Conservation (phyloP, 2,329 filamentous ascomycete genomes). For the Ophiostoma sp. region DNA sequence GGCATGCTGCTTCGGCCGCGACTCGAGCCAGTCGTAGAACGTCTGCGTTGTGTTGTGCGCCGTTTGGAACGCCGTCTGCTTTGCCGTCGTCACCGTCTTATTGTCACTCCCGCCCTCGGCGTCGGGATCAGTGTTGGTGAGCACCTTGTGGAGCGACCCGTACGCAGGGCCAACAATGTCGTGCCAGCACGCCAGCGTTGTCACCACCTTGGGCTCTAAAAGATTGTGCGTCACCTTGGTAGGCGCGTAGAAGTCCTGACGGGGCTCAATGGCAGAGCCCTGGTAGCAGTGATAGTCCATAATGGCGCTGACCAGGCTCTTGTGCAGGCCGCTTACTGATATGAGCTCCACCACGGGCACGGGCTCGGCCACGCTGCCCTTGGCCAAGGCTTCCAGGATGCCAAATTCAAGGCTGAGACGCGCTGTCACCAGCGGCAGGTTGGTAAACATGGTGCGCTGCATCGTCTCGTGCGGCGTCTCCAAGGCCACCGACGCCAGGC, state of each 20-base stretch:
- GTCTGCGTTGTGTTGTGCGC: neutral
- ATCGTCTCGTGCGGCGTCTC: neutral
- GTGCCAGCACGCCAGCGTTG: neutral
- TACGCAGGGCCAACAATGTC: neutral
- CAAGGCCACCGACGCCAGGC: neutral
- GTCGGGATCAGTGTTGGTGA: neutral
- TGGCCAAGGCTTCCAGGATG: neutral
- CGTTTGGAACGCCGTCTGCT: neutral
- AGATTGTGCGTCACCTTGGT: neutral
- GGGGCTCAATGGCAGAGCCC: neutral
- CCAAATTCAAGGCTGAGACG: neutral
- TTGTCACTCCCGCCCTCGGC: neutral
- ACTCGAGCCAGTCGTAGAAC: neutral
- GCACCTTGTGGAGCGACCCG: neutral
- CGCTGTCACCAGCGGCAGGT: neutral
- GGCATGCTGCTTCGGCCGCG: neutral
- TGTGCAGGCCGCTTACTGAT: neutral
- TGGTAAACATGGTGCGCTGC: neutral
- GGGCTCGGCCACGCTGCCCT: neutral
- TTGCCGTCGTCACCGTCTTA: neutral
- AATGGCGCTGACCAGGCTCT: neutral
- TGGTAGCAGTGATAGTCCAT: constrained; percentile 1
- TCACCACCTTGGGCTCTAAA: neutral
- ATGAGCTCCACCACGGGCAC: neutral
- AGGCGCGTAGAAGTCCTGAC: neutral